Percentiles rank a stretch among this genome's conserved stretches.
These are phyloP conservation scores for Penstemon newberryi DNA, from an alignment of 257 asterid species.

Conservation along the genomic window DNA sequence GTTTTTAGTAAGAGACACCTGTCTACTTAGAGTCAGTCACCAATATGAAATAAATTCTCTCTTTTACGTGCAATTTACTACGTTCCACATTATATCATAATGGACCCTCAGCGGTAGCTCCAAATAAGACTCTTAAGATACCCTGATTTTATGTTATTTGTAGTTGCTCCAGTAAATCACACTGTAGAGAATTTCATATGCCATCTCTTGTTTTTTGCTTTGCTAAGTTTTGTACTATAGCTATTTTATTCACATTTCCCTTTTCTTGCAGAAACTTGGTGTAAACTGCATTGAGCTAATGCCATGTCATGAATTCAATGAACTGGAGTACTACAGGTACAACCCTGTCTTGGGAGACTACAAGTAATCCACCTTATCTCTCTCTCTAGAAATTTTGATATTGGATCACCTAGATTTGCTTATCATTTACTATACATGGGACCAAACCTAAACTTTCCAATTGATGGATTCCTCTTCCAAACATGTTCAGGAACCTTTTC, in stretches of 20 bases:
- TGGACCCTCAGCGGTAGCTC: not conserved
- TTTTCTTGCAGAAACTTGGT: constrained; percentile 78
- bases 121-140: not conserved
- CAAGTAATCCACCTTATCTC: constrained; percentile 57
- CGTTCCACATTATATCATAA: too few relatives aligned
- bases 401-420: constrained; percentile 6
- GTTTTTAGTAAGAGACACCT: not conserved
- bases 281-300: constrained; percentile 96
- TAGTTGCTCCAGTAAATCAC: constrained; percentile 19
- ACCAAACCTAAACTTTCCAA: constrained; percentile 13
- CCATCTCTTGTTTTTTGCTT: constrained; percentile 12
- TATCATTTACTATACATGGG: constrained; percentile 17
- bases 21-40: not conserved
- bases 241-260: constrained; percentile 13
- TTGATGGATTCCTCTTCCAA: constrained; percentile 14
- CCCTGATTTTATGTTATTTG: not conserved
- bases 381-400: constrained; percentile 22
- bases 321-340: constrained; percentile 89
- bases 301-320: constrained; percentile 99
- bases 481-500: constrained; percentile 6
- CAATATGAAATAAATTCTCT: too few relatives aligned
- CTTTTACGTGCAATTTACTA: not conserved
- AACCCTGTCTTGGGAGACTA: constrained; percentile 86
- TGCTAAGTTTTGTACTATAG: constrained; percentile 16
- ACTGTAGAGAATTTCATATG: constrained; percentile 11